Evolutionary conservation across 2,329 filamentous ascomycete species (phyloP).

Genomic region (Botrytis medusae): DNA sequence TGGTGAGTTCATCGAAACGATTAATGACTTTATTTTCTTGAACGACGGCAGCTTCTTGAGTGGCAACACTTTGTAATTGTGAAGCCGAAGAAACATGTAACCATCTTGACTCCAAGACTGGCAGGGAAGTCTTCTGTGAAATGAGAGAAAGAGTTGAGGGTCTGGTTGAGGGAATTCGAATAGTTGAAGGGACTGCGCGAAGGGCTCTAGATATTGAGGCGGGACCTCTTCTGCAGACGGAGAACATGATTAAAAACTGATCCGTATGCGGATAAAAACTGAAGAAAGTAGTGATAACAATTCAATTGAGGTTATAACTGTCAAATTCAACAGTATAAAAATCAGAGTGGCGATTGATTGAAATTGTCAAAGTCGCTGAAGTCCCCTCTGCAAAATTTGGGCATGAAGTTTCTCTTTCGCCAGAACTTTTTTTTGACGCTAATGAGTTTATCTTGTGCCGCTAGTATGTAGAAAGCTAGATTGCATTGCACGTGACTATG

Average conservation of each 20-base stretch:
- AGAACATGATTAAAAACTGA: constrained; percentile 35
- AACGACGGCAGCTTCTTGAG: constrained; percentile 9
- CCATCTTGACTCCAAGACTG: constrained; percentile 32
- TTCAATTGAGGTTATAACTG: background rate
- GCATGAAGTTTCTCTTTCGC: background rate
- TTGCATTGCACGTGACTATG: fast-evolving
- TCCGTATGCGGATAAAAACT: constrained; percentile 23
- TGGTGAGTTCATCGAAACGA: constrained; percentile 39
- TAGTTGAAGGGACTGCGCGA: constrained; percentile 30
- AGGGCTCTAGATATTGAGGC: constrained; percentile 38
- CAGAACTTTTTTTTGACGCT: constrained; percentile 15
- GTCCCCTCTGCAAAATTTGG: background rate
- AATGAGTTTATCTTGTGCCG: background rate
- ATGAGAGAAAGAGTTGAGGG: constrained; percentile 32
- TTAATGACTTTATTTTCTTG: constrained; percentile 27
- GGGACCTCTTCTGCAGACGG: constrained; percentile 38
- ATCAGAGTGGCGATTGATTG: constrained; percentile 24
- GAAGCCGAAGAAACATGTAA: constrained; percentile 35
- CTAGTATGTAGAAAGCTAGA: constrained; percentile 3
- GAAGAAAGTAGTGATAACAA: constrained; percentile 19
- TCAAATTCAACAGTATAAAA: constrained; percentile 18
- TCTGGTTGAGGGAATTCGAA: constrained; percentile 34
- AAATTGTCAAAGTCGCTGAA: constrained; percentile 11
- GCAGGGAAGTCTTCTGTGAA: constrained; percentile 24
- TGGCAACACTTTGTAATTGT: constrained; percentile 24